Evolutionary conservation across 305 asterid genomes (phyloP).

Genomic region (Solanum hybrid): DNA sequence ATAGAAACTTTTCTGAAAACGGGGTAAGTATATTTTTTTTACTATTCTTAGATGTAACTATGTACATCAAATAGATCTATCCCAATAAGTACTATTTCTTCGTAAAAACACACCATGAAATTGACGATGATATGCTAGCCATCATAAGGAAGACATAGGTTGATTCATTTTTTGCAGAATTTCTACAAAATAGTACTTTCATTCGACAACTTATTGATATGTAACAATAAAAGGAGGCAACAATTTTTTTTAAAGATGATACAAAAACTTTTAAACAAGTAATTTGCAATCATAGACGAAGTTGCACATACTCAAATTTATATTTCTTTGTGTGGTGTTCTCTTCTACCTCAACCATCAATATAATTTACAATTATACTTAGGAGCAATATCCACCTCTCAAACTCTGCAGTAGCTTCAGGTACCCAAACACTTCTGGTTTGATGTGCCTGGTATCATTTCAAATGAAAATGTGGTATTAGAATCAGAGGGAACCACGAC

Average conservation of each 20-base stretch:
- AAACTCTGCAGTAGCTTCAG: conserved; percentile 57
- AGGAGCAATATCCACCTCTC: conserved; percentile 67
- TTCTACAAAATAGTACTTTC: not conserved
- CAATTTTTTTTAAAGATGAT: not conserved
- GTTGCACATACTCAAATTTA: not conserved
- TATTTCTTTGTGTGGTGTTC: not conserved
- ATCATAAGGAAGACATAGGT: not conserved
- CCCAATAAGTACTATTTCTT: too few species aligned
- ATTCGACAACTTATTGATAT: not conserved
- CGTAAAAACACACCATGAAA: too few species aligned
- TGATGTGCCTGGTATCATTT: conserved; percentile 47
- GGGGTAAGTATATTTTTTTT: too few species aligned
- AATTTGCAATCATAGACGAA: not conserved
- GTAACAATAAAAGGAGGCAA: not conserved
- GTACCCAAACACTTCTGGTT: conserved; percentile 70
- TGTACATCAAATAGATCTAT: too few species aligned
- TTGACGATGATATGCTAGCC: too few species aligned
- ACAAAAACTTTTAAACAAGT: not conserved
- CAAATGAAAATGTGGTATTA: not conserved
- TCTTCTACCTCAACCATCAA: not conserved
- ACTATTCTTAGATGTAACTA: too few species aligned
- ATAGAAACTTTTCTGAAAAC: too few species aligned
- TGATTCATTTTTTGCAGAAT: not conserved
- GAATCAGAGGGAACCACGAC: not conserved
- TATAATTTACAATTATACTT: not conserved